Conservation (phyloP, 2,329 filamentous ascomycete species). For the Arthroderma uncinatum region DNA sequence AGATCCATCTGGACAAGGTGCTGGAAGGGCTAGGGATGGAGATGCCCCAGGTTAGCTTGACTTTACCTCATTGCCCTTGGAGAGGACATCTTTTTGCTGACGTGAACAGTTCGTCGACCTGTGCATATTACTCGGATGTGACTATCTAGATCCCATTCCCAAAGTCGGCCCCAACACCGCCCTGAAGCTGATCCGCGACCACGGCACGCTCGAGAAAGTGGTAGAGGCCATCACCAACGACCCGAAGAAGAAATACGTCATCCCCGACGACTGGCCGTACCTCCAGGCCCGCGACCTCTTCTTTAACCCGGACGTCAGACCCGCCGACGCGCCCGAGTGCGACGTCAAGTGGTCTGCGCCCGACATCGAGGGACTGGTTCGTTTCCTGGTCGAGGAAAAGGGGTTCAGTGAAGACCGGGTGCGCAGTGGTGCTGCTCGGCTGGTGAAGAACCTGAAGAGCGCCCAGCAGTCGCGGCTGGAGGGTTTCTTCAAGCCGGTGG, state of each 20-base stretch:
- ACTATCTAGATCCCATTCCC: constrained; percentile 93
- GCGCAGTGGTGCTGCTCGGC: constrained; percentile 59
- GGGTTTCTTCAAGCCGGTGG: constrained; percentile 90
- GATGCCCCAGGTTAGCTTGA: constrained; percentile 55
- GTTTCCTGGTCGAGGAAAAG: constrained; percentile 87
- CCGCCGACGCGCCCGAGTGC: constrained; percentile 72
- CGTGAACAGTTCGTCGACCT: constrained; percentile 75
- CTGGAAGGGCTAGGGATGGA: constrained; percentile 84
- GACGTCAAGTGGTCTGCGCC: constrained; percentile 98
- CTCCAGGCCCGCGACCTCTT: constrained; percentile 85
- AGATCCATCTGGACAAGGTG: constrained; percentile 79
- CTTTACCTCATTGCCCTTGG: not conserved
- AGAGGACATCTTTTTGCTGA: not conserved
- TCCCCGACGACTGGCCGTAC: constrained; percentile 97
- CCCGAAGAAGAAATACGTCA: constrained; percentile 63
- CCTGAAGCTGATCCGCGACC: constrained; percentile 84
- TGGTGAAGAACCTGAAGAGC: constrained; percentile 84
- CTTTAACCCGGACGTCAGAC: constrained; percentile 76
- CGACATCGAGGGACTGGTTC: constrained; percentile 76
- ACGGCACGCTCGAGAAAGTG: constrained; percentile 77
- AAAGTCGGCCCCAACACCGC: constrained; percentile 89
- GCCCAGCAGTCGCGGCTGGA: constrained; percentile 85
- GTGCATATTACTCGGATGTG: constrained; percentile 92
- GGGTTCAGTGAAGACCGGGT: constrained; percentile 95
- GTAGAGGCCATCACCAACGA: constrained; percentile 69